Percentiles rank a stretch among this genome's conserved stretches.
Evolutionary conservation across 108 stramenopile genomes (phyloP).

Genomic region (Nannochloropsis salina): DNA sequence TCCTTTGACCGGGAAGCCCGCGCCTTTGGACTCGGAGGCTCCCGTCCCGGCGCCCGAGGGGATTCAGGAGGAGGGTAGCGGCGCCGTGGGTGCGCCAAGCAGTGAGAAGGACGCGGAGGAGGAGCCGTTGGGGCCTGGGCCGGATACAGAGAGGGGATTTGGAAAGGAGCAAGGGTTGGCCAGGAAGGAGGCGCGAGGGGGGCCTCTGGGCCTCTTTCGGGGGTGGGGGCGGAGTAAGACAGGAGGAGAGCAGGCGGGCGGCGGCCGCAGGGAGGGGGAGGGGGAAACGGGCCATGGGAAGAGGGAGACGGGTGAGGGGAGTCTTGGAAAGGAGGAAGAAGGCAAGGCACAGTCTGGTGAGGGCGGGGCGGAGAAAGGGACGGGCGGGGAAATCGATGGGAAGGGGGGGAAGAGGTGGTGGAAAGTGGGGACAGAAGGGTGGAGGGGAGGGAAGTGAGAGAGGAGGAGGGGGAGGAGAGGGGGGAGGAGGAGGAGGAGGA

Average conservation of each 20-base stretch:
- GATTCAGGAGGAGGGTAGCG: background rate
- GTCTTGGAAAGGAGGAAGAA: background rate
- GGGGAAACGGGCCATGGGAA: background rate
- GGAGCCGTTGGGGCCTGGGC: background rate
- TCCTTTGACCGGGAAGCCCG: background rate
- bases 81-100: background rate
- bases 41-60: background rate
- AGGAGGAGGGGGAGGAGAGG: background rate
- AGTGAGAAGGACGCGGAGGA: background rate
- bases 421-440: background rate
- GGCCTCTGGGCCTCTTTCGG: too few relatives aligned
- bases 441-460: background rate
- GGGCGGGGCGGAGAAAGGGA: background rate
- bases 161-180: too few relatives aligned
- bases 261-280: background rate
- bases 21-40: background rate
- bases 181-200: too few relatives aligned
- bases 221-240: too few relatives aligned
- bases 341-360: background rate
- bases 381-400: background rate
- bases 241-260: too few relatives aligned
- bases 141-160: background rate
- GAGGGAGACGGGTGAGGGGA: background rate
- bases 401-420: background rate
- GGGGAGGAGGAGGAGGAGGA: background rate